Base-by-base conservation (phyloP, 192 early-diverging fungal species). In the Geranomyces variabilis region DNA sequence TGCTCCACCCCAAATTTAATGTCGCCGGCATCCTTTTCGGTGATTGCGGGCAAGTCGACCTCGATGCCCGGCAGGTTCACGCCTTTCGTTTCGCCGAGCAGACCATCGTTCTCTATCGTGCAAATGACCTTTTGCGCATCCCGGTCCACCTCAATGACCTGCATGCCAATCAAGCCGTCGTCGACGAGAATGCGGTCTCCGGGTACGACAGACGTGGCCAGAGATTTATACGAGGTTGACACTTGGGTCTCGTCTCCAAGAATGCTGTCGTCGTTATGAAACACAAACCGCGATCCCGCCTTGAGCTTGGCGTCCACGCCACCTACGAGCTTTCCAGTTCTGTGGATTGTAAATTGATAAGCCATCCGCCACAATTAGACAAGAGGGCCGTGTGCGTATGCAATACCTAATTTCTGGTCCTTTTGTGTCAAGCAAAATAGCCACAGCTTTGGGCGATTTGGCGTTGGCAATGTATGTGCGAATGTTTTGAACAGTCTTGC, bases 11-110 rank as follows among this genome's bases (percentile, higher is more conserved):
- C 96, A 86, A 98, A 98, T 34, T 73, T 72, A 67, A 98, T 81
- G 73, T 98, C 96, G 0, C 80, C 71, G 78, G 93, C 94, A 79
- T 98, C 96, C 85, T 97, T 98, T 55, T 90, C 92, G 5, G 95
- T 96, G 63, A 98, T 90, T 5, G 96, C 95, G 9, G 96, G 96
- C 56, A 98, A 84, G 75, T 97, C 93, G 33, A 99, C 94, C 60
- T 85, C 77, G 17, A 93, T 93, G 31, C 90, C 88, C 14, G 96
- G 96, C 66, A 99, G 81, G 79, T 99, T 99, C 60, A 99, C 93
- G 75, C 95, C 95, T 83, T 99, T 99, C 77, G 90, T 93, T 68
- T 90, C 91, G 73, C 92, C 91, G 45, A 99, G 85, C 69, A 86
- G 86, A 60, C 95, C 95, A 76, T 92, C 89, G 80, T 96, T 96